Percentiles rank a stretch among this genome's conserved stretches.
phyloP scores from a whole-genome alignment of 768 basidiomycete species.

The Phaeotremella fagi region DNA sequence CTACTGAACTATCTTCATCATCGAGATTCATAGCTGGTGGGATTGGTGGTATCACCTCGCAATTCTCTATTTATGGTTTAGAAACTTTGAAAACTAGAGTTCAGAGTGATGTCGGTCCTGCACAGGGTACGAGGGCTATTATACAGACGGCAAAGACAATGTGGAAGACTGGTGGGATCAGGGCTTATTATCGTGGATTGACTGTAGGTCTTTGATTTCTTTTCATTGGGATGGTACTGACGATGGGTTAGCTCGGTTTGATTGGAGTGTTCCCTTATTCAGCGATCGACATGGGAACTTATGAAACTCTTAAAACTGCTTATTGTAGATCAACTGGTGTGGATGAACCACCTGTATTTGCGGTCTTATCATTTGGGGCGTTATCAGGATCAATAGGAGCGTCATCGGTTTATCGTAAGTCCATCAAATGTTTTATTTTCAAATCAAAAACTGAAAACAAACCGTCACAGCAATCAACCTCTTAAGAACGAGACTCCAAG shows the following conservation, averaged over 20 bases:
- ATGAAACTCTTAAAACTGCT: constrained; percentile 87
- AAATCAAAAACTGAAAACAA: background rate
- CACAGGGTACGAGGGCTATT: constrained; percentile 50
- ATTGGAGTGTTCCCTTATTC: constrained; percentile 88
- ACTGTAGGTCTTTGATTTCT: constrained; percentile 59
- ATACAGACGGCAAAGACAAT: constrained; percentile 63
- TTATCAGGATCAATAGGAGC: constrained; percentile 91
- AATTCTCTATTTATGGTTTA: constrained; percentile 76
- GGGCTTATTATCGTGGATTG: constrained; percentile 86
- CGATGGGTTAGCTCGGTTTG: constrained; percentile 69
- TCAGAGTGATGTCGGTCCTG: constrained; percentile 72
- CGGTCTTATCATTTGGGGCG: constrained; percentile 83
- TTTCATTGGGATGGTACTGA: background rate
- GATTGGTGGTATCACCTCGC: constrained; percentile 75
- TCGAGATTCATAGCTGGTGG: constrained; percentile 95
- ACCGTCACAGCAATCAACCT: constrained; percentile 51
- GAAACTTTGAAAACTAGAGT: constrained; percentile 98
- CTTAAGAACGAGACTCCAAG: constrained; percentile 89
- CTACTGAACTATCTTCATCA: constrained; percentile 78
- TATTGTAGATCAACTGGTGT: constrained; percentile 80
- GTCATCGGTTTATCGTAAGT: constrained; percentile 69
- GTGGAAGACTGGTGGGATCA: constrained; percentile 71
- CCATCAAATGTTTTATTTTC: background rate
- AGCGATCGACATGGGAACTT: constrained; percentile 87
- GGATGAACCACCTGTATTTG: constrained; percentile 84